Base-by-base conservation (phyloP, 768 basidiomycete species). In the Steccherinum ochraceum region DNA sequence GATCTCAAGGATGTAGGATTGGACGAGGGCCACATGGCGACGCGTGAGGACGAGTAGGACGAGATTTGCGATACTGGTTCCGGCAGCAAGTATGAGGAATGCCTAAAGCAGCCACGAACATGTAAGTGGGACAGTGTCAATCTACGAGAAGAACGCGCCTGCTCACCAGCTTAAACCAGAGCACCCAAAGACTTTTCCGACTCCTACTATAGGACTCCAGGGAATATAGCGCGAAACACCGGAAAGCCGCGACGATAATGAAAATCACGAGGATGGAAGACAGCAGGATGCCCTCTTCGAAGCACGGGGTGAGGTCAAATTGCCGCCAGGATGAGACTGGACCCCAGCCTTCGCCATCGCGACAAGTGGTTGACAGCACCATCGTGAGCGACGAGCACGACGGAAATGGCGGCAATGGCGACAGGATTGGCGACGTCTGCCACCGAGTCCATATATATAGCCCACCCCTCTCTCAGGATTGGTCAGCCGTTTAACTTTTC, bases 281-380 rank as follows among this genome's bases (percentile, higher is more conserved):
- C 1, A 91, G 64, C 0, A 93, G 25, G 40, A 84, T 61, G 12
- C 81, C 85, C 55, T 91, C 85, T 58, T 94, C 86, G 56, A 86
- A 89, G 64, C 93, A 95, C 12, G 80, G 77, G 1, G 91, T 89
- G 7, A 84, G 56, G 64, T 94, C 93, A 62, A 92, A 89, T 12
- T 75, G 69, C 48, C 90, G 77, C 0, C 67, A 57, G 0, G 52
- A 63, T 0, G 90, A 92, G 16, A 81, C 67, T 13, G 75, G 69
- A 7, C 63, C 65, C 84, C 88, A 90, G 50, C 88, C 86, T 56
- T 90, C 84, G 7, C 52, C 40, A 59, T 84, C 75, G 44, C 63
- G 72, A 60, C 84, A 86, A 51, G 60, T 40, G 21, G 40, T 35
- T 23, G 50, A 51, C 23, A 51, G 40, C 45, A 46, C 21, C 52